These are phyloP conservation scores for Dactylis glomerata DNA, from an alignment of 176 grass and related monocot genomes.

Conservation along the genomic window DNA sequence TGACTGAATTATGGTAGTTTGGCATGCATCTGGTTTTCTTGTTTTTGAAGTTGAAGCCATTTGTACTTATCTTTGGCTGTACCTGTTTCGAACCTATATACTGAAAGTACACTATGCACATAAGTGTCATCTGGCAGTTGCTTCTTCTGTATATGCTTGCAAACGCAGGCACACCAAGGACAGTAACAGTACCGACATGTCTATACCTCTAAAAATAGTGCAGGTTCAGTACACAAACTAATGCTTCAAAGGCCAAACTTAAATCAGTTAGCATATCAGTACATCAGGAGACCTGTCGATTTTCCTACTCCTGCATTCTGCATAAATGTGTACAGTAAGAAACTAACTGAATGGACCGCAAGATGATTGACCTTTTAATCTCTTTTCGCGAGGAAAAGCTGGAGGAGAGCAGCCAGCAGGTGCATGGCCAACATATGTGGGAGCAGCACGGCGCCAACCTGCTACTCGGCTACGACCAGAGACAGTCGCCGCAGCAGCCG, in stretches of 20 bases:
- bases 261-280: not conserved
- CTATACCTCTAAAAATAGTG: not conserved
- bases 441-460: constrained; percentile 66
- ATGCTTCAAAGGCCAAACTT: not conserved
- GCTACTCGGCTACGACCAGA: constrained; percentile 52
- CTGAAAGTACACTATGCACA: not conserved
- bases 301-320: not conserved
- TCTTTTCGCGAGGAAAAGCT: constrained; percentile 50
- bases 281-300: not conserved
- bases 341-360: not conserved
- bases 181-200: not conserved
- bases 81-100: not conserved
- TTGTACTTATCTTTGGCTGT: not conserved
- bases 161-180: not conserved
- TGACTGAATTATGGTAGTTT: not conserved
- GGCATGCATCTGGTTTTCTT: not conserved
- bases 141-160: not conserved
- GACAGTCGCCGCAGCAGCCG: constrained; percentile 49
- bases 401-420: constrained; percentile 67
- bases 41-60: not conserved
- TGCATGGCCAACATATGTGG: constrained; percentile 54
- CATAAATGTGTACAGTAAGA: not conserved
- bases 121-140: not conserved
- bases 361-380: not conserved
- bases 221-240: not conserved